Evolutionary conservation across 371 early-diverging fungal species (phyloP).

Genomic region (Apophysomyces variabilis): DNA sequence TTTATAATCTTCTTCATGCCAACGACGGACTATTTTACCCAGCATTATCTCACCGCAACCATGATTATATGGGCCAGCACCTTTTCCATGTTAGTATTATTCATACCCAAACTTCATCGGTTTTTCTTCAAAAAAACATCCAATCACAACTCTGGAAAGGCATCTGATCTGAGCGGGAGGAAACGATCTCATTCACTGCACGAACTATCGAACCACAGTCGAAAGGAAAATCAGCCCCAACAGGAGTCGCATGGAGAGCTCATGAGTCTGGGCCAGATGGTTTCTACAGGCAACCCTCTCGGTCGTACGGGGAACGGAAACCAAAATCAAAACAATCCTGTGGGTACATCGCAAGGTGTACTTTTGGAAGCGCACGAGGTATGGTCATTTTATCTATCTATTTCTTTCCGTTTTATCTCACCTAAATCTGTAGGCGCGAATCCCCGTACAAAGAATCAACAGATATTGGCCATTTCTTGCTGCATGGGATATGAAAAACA

Average conservation of each 20-base stretch:
- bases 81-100: conserved; percentile 55
- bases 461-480: conserved; percentile 55
- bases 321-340: conserved; percentile 12
- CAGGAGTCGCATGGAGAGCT: conserved; percentile 18
- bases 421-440: conserved; percentile 26
- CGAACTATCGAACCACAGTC: conserved; percentile 2
- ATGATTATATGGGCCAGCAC: conserved; percentile 63
- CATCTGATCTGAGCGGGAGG: conserved; percentile 27
- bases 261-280: conserved; percentile 40
- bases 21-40: conserved; percentile 52
- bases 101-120: conserved; percentile 56
- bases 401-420: not conserved
- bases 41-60: conserved; percentile 55
- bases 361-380: conserved; percentile 59
- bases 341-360: conserved; percentile 23
- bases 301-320: conserved; percentile 2
- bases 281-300: conserved; percentile 4
- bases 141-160: conserved; percentile 21
- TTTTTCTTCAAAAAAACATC: conserved; percentile 31
- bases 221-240: not conserved
- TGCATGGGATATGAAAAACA: conserved; percentile 61
- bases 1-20: conserved; percentile 57
- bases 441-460: conserved; percentile 52
- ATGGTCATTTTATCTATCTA: not conserved
- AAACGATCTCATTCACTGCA: not conserved